Evolutionary conservation across 2,329 filamentous ascomycete species (phyloP), one percentile per base, ranked within the genome.

Genomic region (Trichoderma arundinaceum): DNA sequence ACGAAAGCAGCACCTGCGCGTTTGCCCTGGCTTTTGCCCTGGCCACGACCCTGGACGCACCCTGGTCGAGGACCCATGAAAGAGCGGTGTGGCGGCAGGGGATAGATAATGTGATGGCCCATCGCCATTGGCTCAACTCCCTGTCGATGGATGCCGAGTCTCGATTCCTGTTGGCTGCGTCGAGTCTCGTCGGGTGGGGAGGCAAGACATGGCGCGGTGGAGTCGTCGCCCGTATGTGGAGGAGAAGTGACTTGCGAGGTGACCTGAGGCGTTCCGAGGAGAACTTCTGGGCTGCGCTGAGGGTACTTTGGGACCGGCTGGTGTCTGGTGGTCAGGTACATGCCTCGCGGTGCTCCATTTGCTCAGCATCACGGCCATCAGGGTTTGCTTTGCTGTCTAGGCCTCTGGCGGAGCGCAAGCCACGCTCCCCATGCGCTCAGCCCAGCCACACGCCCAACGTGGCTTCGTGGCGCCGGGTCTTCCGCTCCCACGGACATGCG

Each of bases 61-160:
- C 61, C 61, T 64, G 61, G 59, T 35, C 15, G 33, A 48, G 22
- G 22, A 19, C 41, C 63, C 54, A 43, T 54, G 17, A 66, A 66
- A 66, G 33, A 66, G 64, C 64, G 64, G 64, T 66, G 64, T 61
- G 57, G 48, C 43, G 51, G 58, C 57, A 61, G 64, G 64, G 57
- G 28, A 49, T 12, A 41, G 13, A 52, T 51, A 51, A 54, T 19
- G 19, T 52, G 48, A 61, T 17, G 19, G 19, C n/a, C 6, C 1
- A 2, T 9, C 10, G 1, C 56, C 7, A 62, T 66, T 66, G 64
- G 64, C 13, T 15, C 2, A 12, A 6, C 1, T 7, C 28, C 28
- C 19, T 43, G 48, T 32, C 33, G 12, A 33, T 22, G 35, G 53
- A 52, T 17, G 12, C 13, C 38, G n/a, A 22, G 22, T 10, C 28